Evolutionary conservation across 78 protist species (phyloP).

Genomic region (Emiliania huxleyi): DNA sequence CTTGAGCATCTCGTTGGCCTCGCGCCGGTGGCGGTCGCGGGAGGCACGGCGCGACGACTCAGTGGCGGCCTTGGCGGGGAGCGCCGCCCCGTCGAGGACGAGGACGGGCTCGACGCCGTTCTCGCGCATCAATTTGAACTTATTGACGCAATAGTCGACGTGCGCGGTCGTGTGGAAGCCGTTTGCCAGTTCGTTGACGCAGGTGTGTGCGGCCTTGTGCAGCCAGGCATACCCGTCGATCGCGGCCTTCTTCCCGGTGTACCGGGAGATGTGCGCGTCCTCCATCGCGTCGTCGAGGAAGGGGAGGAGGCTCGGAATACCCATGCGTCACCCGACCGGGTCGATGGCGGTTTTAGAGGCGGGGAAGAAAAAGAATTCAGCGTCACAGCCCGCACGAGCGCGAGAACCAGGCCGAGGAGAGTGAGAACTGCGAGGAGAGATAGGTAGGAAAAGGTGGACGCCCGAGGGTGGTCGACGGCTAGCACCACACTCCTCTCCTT

Average conservation of each 20-base stretch:
- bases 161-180: background rate
- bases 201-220: background rate
- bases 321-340: too few species aligned
- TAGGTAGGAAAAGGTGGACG: too few species aligned
- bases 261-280: background rate
- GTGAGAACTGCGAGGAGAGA: too few species aligned
- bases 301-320: background rate
- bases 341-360: too few species aligned
- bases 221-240: background rate
- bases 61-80: background rate
- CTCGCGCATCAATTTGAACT: background rate
- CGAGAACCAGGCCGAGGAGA: too few species aligned
- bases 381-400: too few species aligned
- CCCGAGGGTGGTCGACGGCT: too few species aligned
- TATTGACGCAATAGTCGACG: background rate
- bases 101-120: background rate
- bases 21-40: background rate
- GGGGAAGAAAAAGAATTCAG: too few species aligned
- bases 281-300: background rate
- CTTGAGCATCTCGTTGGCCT: background rate
- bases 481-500: too few species aligned
- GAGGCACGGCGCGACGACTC: background rate
- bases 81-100: background rate
- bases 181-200: background rate
- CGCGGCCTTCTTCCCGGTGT: background rate